A percentile compares a stretch with the other conserved stretches of the same genome.
These are phyloP conservation scores for Eucalyptus marginata DNA, from an alignment of 345 rosid genomes.

Conservation along the genomic window DNA sequence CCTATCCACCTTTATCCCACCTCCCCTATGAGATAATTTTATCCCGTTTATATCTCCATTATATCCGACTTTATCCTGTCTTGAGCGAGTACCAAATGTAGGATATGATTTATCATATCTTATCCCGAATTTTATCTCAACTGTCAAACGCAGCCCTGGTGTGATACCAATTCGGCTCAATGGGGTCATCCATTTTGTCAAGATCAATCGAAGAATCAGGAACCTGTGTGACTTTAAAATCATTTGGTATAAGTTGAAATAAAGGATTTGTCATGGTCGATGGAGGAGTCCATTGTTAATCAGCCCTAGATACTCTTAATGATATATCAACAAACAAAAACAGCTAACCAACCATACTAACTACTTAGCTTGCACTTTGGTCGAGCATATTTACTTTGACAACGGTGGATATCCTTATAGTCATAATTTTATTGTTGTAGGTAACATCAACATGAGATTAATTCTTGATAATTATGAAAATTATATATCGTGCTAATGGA, in stretches of 20 bases:
- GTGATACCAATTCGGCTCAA: not conserved
- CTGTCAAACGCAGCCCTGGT: too few species aligned
- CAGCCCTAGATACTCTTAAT: not conserved
- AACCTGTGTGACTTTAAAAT: not conserved
- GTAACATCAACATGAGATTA: not conserved
- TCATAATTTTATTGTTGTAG: too few species aligned
- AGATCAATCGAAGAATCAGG: not conserved
- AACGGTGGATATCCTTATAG: too few species aligned
- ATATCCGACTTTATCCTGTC: too few species aligned
- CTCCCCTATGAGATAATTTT: too few species aligned
- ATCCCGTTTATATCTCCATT: too few species aligned
- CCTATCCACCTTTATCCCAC: too few species aligned
- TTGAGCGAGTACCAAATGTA: too few species aligned
- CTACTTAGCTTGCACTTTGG: not conserved
- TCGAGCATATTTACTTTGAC: not conserved
- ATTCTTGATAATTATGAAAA: not conserved
- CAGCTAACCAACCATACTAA: not conserved
- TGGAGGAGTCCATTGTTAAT: not conserved
- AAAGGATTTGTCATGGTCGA: not conserved
- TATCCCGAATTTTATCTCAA: too few species aligned
- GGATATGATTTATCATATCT: too few species aligned
- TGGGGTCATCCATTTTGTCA: not conserved
- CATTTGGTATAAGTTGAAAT: not conserved
- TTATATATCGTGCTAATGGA: too few species aligned
- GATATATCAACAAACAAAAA: too few species aligned